Base-by-base conservation (phyloP, 2,329 filamentous ascomycete species). In the Calonectria montana region DNA sequence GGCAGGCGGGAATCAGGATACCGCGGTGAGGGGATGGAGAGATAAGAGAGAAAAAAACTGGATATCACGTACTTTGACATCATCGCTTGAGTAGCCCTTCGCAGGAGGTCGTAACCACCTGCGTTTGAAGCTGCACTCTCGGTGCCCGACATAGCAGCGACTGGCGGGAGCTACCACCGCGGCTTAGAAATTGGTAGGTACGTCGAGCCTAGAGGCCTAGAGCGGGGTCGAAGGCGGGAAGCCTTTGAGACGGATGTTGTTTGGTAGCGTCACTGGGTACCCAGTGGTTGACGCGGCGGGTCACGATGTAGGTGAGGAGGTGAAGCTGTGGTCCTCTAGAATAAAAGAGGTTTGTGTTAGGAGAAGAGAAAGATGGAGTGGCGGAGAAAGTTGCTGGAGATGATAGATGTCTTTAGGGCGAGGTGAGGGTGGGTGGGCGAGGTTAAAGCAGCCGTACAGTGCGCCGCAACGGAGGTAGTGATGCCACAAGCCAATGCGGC, bases 61-160 rank as follows among this genome's bases (percentile, higher is more conserved):
- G 61, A 72, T 77, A 74, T 63, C 70, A 87, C 89, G 81, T 87
- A 91, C 89, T 85, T 91, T 83, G 89, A 91, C 88, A 91, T 90
- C 87, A 91, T 88, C 76, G 87, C 88, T 79, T 91, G 89, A n/a
- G 90, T 91, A 73, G 90, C 90, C 81, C 89, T 86, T 79, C 88
- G 86, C 74, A 91, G 81, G 76, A 91, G 84, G 82, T 91, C 90
- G 77, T 88, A 90, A 75, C 87, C 85, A 79, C 87, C 86, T 39
- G 80, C 79, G 78, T 83, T 84, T 69, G 82, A 80, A 73, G 81
- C 81, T 67, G 80, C 79, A 76, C 80, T 82, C 80, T 88, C 87
- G 72, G 85, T 83, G 83, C 86, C 86, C 79, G 88, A 85, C 89
- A 91, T 90, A 78, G 74, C 77, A 74, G 75, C 73, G 74, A 73